Evolutionary conservation across 805 yeast species (phyloP).

Genomic region (Barnettozyma populi): DNA sequence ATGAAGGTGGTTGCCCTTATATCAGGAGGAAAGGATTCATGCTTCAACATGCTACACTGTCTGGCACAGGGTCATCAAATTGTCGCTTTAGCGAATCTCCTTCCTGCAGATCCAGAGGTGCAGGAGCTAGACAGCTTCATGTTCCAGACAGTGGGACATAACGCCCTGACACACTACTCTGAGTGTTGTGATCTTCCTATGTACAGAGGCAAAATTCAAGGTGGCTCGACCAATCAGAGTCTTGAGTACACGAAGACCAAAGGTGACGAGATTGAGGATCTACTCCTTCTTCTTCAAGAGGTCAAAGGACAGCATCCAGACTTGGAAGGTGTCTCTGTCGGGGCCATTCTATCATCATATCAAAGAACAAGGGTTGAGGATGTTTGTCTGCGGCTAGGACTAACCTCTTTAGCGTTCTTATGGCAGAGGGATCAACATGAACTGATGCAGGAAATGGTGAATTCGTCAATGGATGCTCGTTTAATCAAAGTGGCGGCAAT

Average conservation of each 20-base stretch:
- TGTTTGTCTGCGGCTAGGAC: conserved; percentile 70
- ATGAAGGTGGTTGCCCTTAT: conserved; percentile 93
- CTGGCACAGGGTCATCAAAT: conserved; percentile 80
- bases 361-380: conserved; percentile 92
- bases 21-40: conserved; percentile 96
- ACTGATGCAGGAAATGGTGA: conserved; percentile 77
- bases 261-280: conserved; percentile 86
- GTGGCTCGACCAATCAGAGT: conserved; percentile 55
- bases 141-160: conserved; percentile 98
- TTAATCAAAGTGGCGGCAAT: conserved; percentile 90
- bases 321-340: conserved; percentile 83
- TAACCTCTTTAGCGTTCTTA: conserved; percentile 66
- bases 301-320: conserved; percentile 60
- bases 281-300: conserved; percentile 44
- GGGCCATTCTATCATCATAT: conserved; percentile 93
- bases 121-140: conserved; percentile 90
- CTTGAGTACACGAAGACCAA: conserved; percentile 65
- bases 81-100: conserved; percentile 77
- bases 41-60: conserved; percentile 84
- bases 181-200: conserved; percentile 77
- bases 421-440: conserved; percentile 88
- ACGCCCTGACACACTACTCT: conserved; percentile 57
- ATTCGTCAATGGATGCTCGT: conserved; percentile 65
- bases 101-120: conserved; percentile 45
- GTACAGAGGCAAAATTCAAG: conserved; percentile 60